A percentile compares a stretch with the other conserved stretches of the same genome.
Evolutionary conservation across 2,329 filamentous ascomycete species (phyloP).

Genomic region (Aspergillus awamori): DNA sequence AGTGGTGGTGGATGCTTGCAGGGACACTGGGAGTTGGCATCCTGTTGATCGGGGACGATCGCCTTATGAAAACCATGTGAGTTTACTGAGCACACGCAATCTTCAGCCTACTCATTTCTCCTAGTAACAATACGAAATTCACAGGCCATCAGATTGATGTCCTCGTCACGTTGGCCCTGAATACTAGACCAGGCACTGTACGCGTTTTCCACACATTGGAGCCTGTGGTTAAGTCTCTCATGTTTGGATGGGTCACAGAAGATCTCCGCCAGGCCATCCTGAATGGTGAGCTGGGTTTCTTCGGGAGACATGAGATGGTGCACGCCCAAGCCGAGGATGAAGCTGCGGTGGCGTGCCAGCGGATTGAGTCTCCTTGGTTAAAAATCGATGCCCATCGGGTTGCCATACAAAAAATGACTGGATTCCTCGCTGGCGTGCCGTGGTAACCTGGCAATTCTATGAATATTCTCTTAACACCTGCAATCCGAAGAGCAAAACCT

Average conservation of each 20-base stretch:
- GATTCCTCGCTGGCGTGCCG: not conserved
- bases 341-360: not conserved
- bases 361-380: not conserved
- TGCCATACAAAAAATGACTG: not conserved
- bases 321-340: not conserved
- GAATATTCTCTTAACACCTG: not conserved
- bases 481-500: not conserved
- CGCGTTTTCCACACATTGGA: slow-evolving; percentile 16
- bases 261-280: not conserved
- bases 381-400: not conserved
- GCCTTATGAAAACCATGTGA: not conserved
- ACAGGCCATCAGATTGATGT: slow-evolving; percentile 6
- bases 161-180: slow-evolving; percentile 15
- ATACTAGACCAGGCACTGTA: slow-evolving; percentile 19
- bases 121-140: slow-evolving; percentile 1
- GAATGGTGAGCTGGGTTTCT: not conserved
- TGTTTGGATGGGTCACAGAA: slow-evolving; percentile 9
- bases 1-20: not conserved
- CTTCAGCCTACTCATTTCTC: not conserved
- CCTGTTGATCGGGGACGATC: not conserved
- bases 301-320: not conserved
- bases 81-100: not conserved
- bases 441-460: not conserved
- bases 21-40: not conserved
- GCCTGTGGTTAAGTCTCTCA: slow-evolving; percentile 15